A percentile compares a stretch with the other conserved stretches of the same genome.
These are phyloP conservation scores for Candida michaelii DNA, from an alignment of 805 yeast genomes.

Conservation along the genomic window DNA sequence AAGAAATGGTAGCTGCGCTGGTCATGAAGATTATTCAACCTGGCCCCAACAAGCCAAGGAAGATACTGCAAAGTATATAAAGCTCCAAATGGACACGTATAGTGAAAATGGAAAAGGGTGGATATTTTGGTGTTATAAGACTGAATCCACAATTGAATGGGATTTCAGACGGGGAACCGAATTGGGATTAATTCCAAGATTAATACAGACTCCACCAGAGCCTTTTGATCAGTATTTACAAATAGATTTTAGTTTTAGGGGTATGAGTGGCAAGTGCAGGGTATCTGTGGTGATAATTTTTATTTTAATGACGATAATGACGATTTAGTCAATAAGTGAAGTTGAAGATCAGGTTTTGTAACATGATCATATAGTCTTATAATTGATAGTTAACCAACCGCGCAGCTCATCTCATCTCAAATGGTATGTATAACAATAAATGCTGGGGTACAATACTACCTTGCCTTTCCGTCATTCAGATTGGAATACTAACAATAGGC, in stretches of 20 bases:
- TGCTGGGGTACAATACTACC: too few relatives aligned
- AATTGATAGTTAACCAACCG: too few relatives aligned
- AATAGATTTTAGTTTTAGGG: not conserved
- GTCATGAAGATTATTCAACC: conserved; percentile 31
- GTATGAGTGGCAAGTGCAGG: not conserved
- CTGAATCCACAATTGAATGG: conserved; percentile 68
- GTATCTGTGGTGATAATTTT: not conserved
- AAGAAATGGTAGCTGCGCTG: conserved; percentile 44
- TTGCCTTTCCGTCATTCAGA: too few relatives aligned
- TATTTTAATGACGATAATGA: not conserved
- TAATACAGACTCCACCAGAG: not conserved
- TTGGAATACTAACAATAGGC: conserved; percentile 12
- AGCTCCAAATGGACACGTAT: conserved; percentile 59
- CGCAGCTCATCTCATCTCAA: conserved; percentile 4
- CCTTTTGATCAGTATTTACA: conserved; percentile 1
- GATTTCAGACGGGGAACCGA: conserved; percentile 51
- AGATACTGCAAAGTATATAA: conserved; percentile 53
- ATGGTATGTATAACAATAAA: conserved; percentile 1
- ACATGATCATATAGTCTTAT: too few relatives aligned
- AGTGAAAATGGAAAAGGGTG: conserved; percentile 50
- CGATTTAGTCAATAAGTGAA: too few relatives aligned
- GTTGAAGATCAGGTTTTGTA: too few relatives aligned
- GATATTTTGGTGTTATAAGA: conserved; percentile 72
- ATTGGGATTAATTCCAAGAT: conserved; percentile 29
- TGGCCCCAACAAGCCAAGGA: conserved; percentile 46